phyloP scores from a whole-genome alignment of 2,329 filamentous ascomycete species.

The Nothophaeocryptopus gaeumannii region DNA sequence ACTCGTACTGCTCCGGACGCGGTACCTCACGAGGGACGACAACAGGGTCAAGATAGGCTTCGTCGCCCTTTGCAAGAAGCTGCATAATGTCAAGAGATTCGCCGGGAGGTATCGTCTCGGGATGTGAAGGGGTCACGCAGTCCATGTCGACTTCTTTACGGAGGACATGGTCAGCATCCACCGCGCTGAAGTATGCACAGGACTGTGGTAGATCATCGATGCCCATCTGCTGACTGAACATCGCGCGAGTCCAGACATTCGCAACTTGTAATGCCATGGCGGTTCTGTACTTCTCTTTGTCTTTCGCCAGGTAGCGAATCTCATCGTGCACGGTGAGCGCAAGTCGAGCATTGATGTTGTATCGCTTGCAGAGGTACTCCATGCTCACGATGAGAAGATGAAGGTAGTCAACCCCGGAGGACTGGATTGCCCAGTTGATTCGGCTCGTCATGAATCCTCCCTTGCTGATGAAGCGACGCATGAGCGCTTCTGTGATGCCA shows the following conservation, averaged over 20 bases:
- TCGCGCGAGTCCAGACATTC: conserved; percentile 94
- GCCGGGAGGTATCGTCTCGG: conserved; percentile 72
- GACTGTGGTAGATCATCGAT: conserved; percentile 92
- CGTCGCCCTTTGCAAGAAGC: conserved; percentile 70
- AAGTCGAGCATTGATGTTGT: conserved; percentile 78
- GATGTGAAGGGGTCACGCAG: conserved; percentile 87
- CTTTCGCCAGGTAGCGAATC: conserved; percentile 85
- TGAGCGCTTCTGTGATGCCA: conserved; percentile 92
- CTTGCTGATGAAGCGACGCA: conserved; percentile 81
- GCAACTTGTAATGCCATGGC: conserved; percentile 92
- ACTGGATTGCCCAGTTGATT: conserved; percentile 99
- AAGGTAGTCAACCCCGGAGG: conserved; percentile 93
- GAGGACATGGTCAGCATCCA: conserved; percentile 94
- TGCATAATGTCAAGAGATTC: conserved; percentile 79
- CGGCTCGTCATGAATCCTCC: conserved; percentile 92
- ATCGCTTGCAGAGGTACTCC: conserved; percentile 86
- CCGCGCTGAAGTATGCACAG: conserved; percentile 91
- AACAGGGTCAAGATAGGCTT: conserved; percentile 66
- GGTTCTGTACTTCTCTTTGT: conserved; percentile 80
- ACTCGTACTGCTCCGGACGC: conserved; percentile 60
- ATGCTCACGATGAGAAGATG: conserved; percentile 90
- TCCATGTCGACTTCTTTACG: conserved; percentile 98
- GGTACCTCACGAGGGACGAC: conserved; percentile 60
- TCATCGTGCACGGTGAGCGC: conserved; percentile 97
- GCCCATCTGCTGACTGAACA: conserved; percentile 96